Evolutionary conservation across 805 yeast species (phyloP).

Genomic region (Brettanomyces nanus): DNA sequence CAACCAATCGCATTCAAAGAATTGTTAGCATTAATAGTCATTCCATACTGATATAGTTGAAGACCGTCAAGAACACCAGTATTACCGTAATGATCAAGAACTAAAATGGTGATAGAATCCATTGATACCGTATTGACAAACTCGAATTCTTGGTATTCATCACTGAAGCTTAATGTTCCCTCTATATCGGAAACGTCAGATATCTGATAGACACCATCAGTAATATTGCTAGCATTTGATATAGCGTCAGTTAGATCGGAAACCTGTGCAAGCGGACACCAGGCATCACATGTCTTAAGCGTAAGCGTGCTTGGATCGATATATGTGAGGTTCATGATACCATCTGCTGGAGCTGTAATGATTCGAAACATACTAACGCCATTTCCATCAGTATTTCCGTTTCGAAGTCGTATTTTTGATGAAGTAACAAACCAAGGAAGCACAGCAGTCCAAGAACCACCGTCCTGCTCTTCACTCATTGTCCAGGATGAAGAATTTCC

Average conservation of each 20-base stretch:
- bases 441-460: slow-evolving; percentile 51
- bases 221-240: not conserved
- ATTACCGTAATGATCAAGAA: slow-evolving; percentile 60
- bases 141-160: slow-evolving; percentile 70
- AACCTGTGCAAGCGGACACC: slow-evolving; percentile 63
- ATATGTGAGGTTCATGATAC: slow-evolving; percentile 89
- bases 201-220: slow-evolving; percentile 1
- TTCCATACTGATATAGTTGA: slow-evolving; percentile 54
- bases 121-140: slow-evolving; percentile 64
- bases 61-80: slow-evolving; percentile 66
- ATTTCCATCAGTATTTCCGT: slow-evolving; percentile 36
- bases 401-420: slow-evolving; percentile 63
- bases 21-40: slow-evolving; percentile 66
- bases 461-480: slow-evolving; percentile 37
- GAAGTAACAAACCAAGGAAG: slow-evolving; percentile 55
- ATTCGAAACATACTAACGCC: slow-evolving; percentile 63
- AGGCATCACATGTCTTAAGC: slow-evolving; percentile 69
- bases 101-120: slow-evolving; percentile 50
- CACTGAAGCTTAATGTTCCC: slow-evolving; percentile 28
- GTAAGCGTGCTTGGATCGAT: slow-evolving; percentile 62
- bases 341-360: slow-evolving; percentile 66
- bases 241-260: slow-evolving; percentile 21
- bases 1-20: slow-evolving; percentile 64
- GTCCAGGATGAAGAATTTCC: slow-evolving; percentile 41
- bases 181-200: not conserved